Conservation (phyloP, 306 rosid genomes). For the Herpetospermum pedunculosum region DNA sequence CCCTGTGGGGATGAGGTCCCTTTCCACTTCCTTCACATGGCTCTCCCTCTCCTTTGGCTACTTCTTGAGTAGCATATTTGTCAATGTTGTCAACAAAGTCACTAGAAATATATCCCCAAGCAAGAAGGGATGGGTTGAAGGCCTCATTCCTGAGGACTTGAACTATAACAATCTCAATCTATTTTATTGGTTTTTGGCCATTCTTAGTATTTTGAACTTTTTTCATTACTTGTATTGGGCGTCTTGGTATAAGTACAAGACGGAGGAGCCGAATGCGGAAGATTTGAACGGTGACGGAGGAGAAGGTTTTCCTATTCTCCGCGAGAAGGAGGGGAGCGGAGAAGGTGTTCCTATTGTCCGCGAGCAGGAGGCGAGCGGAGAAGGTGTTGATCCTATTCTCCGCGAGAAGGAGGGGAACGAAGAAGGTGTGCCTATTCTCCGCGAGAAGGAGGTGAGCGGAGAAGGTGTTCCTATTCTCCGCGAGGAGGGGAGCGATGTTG, state of each 20-base stretch:
- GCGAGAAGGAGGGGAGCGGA: constrained; percentile 12
- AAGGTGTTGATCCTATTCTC: constrained; percentile 6
- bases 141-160: constrained; percentile 22
- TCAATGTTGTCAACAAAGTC: constrained; percentile 42
- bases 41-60: constrained; percentile 58
- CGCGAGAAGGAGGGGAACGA: constrained; percentile 11
- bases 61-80: constrained; percentile 50
- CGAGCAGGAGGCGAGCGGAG: constrained; percentile 13
- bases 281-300: constrained; percentile 1
- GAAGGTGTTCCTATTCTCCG: constrained; percentile 4
- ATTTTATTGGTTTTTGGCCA: constrained; percentile 75
- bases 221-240: constrained; percentile 59
- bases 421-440: constrained; percentile 6
- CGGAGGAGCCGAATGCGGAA: constrained; percentile 21
- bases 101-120: constrained; percentile 40
- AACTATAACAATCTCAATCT: constrained; percentile 43
- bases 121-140: constrained; percentile 56
- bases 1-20: constrained; percentile 62
- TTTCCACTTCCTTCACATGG: constrained; percentile 65
- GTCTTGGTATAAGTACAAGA: constrained; percentile 53
- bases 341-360: constrained; percentile 3
- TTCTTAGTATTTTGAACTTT: constrained; percentile 56
- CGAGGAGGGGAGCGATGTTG: constrained; percentile 15
- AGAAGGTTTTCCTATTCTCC: constrained; percentile 9
- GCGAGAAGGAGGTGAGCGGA: constrained; percentile 11